These are phyloP conservation scores for Kodamaea arcana DNA, from an alignment of 1,139 yeast species.

Conservation along the genomic window DNA sequence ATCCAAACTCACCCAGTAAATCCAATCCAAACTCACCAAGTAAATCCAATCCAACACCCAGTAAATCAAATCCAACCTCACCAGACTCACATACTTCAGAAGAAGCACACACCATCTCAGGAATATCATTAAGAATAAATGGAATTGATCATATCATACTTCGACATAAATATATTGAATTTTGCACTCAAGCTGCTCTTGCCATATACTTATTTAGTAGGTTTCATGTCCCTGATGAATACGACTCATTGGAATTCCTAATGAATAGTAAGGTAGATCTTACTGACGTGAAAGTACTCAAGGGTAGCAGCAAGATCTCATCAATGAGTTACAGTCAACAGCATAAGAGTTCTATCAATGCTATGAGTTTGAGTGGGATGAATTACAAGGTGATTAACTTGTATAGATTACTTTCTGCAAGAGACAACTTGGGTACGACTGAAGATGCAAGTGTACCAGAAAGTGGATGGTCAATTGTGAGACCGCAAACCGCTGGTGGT, in stretches of 20 bases:
- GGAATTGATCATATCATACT: conserved; percentile 4
- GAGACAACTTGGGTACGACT: too few relatives aligned
- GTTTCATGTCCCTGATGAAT: conserved; percentile 29
- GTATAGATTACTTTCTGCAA: conserved; percentile 18
- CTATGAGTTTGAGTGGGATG: conserved; percentile 19
- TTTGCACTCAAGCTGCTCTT: conserved; percentile 29
- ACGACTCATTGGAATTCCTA: conserved; percentile 22
- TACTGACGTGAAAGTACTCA: conserved; percentile 21
- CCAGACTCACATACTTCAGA: too few relatives aligned
- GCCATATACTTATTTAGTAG: conserved; percentile 28
- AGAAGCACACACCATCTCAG: too few relatives aligned
- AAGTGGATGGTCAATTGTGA: too few relatives aligned
- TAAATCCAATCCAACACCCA: too few relatives aligned
- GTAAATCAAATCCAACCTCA: too few relatives aligned
- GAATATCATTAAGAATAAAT: not conserved
- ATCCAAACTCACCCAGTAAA: too few relatives aligned
- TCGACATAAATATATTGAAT: conserved; percentile 25
- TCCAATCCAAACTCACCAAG: too few relatives aligned
- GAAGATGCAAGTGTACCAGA: too few relatives aligned
- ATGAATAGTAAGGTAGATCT: conserved; percentile 13
- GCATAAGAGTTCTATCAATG: conserved; percentile 23
- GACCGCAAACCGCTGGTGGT: too few relatives aligned
- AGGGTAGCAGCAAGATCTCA: conserved; percentile 23
- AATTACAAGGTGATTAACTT: conserved; percentile 20
- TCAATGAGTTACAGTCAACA: conserved; percentile 28